Percentiles rank a stretch among this genome's conserved stretches.
These are phyloP conservation scores for Musa beccarii DNA, from an alignment of 176 grass and related monocot genomes.

Conservation along the genomic window DNA sequence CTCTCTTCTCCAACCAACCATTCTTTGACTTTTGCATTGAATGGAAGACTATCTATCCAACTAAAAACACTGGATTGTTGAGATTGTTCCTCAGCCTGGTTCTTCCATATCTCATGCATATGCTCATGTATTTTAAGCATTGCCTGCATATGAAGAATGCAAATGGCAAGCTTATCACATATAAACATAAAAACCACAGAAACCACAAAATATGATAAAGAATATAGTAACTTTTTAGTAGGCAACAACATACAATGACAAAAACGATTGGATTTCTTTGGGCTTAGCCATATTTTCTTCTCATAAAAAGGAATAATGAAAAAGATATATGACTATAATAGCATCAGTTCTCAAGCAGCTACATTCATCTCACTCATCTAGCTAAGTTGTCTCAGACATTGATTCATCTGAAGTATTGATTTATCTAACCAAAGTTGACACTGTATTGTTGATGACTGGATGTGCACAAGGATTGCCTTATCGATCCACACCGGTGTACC, in stretches of 20 bases:
- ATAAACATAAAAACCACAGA: neutral
- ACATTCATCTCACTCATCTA: too few species aligned
- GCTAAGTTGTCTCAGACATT: too few species aligned
- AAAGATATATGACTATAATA: neutral
- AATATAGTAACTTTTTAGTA: neutral
- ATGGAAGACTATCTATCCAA: constrained; percentile 84
- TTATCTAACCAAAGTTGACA: too few species aligned
- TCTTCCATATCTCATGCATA: constrained; percentile 93
- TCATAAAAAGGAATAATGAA: neutral
- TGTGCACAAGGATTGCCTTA: too few species aligned
- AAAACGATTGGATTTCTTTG: neutral
- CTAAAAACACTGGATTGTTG: constrained; percentile 35
- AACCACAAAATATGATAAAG: neutral
- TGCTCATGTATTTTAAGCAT: constrained; percentile 98
- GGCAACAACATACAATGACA: too few species aligned
- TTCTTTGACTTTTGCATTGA: constrained; percentile 78
- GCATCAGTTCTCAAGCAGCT: neutral
- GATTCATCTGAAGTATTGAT: too few species aligned
- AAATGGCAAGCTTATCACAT: neutral
- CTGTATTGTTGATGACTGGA: too few species aligned
- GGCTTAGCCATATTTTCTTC: neutral
- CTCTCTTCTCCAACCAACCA: constrained; percentile 92
- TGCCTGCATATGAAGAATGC: constrained; percentile 34
- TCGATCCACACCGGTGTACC: too few species aligned
- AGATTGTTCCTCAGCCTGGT: constrained; percentile 31